Conservation (phyloP, 2,329 filamentous ascomycete genomes). For the Monosporascus sp. region DNA sequence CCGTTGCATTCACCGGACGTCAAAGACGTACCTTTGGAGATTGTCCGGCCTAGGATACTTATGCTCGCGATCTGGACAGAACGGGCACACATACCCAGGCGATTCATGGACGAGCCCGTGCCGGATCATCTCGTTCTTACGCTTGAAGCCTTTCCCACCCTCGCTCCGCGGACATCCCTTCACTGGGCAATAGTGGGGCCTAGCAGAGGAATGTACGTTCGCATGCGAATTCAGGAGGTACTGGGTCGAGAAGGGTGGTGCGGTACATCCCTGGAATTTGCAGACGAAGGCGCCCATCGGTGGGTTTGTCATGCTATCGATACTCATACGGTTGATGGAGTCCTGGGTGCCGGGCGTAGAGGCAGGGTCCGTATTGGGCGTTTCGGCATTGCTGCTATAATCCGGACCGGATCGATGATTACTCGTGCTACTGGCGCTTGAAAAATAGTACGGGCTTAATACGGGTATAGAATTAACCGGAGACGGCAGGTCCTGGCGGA, state of each 20-base stretch:
- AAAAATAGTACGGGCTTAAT: constrained; percentile 35
- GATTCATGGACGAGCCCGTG: constrained; percentile 88
- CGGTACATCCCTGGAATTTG: constrained; percentile 58
- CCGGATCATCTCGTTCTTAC: constrained; percentile 69
- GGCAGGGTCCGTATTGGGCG: constrained; percentile 39
- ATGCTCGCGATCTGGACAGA: constrained; percentile 89
- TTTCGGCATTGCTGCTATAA: constrained; percentile 40
- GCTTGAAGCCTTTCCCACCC: constrained; percentile 64
- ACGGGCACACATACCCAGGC: constrained; percentile 92
- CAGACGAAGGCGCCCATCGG: constrained; percentile 54
- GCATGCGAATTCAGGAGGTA: constrained; percentile 76
- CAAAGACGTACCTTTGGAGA: constrained; percentile 69
- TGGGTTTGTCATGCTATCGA: constrained; percentile 52
- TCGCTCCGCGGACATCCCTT: constrained; percentile 58
- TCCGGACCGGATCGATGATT: constrained; percentile 35
- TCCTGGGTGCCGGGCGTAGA: constrained; percentile 37
- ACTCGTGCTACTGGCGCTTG: constrained; percentile 17
- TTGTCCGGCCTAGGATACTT: constrained; percentile 95
- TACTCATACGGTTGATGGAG: constrained; percentile 50
- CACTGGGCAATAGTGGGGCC: constrained; percentile 63
- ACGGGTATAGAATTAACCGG: constrained; percentile 37
- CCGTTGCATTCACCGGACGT: neutral
- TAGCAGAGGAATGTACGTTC: constrained; percentile 62
- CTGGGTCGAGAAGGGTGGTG: constrained; percentile 71
- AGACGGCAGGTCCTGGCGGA: constrained; percentile 41